Evolutionary conservation across 306 rosid genomes (phyloP).

Genomic region (Leucaena leucocephala): DNA sequence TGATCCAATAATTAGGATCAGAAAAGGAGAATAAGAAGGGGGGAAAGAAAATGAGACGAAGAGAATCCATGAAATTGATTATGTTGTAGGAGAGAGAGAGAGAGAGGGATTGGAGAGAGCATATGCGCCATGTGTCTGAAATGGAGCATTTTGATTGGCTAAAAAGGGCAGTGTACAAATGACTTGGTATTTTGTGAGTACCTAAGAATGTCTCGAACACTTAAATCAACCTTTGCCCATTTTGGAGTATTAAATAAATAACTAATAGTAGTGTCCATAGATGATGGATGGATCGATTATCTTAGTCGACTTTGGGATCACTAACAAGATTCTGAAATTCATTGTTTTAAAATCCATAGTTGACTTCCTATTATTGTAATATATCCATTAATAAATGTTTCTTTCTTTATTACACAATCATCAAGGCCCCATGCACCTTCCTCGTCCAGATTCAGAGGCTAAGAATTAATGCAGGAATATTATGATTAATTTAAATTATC

Average conservation of each 20-base stretch:
- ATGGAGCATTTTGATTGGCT: too few species aligned
- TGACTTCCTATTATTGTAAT: slow-evolving; percentile 1
- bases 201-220: too few species aligned
- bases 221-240: neutral
- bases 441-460: neutral
- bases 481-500: neutral
- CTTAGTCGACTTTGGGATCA: neutral
- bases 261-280: neutral
- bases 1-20: too few species aligned
- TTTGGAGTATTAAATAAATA: neutral
- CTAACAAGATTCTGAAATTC: neutral
- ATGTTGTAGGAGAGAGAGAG: too few species aligned
- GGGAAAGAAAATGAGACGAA: too few species aligned
- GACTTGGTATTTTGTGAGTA: too few species aligned
- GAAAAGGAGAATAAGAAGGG: too few species aligned
- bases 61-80: too few species aligned
- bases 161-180: too few species aligned
- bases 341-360: neutral
- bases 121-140: too few species aligned
- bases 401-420: slow-evolving; percentile 15
- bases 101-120: too few species aligned
- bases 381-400: neutral
- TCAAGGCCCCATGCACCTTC: neutral
- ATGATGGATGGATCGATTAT: neutral
- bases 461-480: neutral